Evolutionary conservation across 2,329 filamentous ascomycete species (phyloP).

Genomic region (Corynespora cassiicola): DNA sequence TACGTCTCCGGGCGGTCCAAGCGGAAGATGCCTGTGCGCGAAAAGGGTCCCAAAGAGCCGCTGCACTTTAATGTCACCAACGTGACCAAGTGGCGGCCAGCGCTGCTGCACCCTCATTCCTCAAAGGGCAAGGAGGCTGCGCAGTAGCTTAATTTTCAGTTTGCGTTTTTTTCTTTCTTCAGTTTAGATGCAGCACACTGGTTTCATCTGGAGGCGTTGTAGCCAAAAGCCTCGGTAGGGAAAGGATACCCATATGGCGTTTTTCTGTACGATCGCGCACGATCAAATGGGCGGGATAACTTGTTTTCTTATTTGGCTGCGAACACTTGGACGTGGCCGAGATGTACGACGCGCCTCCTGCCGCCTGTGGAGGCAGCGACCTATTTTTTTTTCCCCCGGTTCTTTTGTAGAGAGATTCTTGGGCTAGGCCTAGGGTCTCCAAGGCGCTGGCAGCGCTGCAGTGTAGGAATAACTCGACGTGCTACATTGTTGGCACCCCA

Average conservation of each 20-base stretch:
- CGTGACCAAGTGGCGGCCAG: constrained; percentile 42
- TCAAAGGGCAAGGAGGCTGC: constrained; percentile 44
- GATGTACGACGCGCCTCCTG: too few species aligned
- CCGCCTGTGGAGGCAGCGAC: too few species aligned
- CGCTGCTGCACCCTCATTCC: constrained; percentile 38
- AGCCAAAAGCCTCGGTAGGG: constrained; percentile 18
- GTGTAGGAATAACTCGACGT: constrained; percentile 3
- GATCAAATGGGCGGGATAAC: too few species aligned
- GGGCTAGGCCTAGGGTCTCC: too few species aligned
- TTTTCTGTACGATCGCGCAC: constrained; percentile 8
- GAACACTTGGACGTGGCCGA: too few species aligned
- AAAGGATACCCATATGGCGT: constrained; percentile 28
- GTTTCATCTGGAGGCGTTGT: constrained; percentile 20
- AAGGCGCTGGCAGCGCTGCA: too few species aligned
- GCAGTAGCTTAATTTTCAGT: constrained; percentile 12
- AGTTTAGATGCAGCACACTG: constrained; percentile 2
- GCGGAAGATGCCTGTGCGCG: constrained; percentile 47
- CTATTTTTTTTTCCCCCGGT: too few species aligned
- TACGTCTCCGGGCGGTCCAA: constrained; percentile 50
- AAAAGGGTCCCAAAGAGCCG: constrained; percentile 47
- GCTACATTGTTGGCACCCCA: not conserved
- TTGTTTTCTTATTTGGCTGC: too few species aligned
- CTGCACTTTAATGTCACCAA: constrained; percentile 47
- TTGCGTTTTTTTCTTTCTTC: constrained; percentile 9
- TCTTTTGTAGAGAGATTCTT: too few species aligned